Evolutionary conservation across 257 asterid genomes (phyloP), one percentile per base, ranked within the genome.

Genomic region (Thymus mandschuricus): DNA sequence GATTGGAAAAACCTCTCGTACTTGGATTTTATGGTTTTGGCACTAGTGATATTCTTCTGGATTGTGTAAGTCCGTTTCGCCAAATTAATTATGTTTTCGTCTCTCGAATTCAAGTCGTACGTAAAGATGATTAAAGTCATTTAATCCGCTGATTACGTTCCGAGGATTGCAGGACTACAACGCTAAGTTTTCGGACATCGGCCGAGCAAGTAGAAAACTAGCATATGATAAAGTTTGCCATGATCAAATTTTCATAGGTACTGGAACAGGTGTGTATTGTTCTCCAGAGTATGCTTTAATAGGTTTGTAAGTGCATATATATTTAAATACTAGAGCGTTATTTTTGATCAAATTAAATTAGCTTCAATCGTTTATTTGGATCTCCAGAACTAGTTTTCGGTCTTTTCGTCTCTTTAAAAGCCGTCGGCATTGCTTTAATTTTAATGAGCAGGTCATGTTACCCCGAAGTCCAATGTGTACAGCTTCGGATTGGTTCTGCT

Each of bases 11-110:
- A 48, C 79, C 73, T 28, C 87, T 86, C 60, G 81, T 81, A 55
- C 83, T 81, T 66, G 73, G 86, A 31, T n/a, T n/a, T n/a, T n/a
- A n/a, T n/a, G 76, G 65, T 64, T 68, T 88, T 46, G 76, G 76
- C 55, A 75, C 83, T 61, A 43, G 83, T 4, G 46, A 76, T 62
- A 82, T 88, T 74, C 88, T 86, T 33, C 67, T 86, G 64, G 92
- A 86, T 66, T 75, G 74, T 63, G 95, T 88, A 74, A 33, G 60
- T 49, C 30, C 3, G 5, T 1, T 33, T 33, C 35, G n/a, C 49
- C 40, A 9, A 7, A 31, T 4, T 6, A 10, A 5, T 51, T 6
- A 27, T 6, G 8, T 54, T 11, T 2, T 21, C 30, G 30, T n/a
- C n/a, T n/a, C n/a, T n/a, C n/a, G n/a, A n/a, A n/a, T n/a, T n/a